Base-by-base conservation (phyloP, 2,329 filamentous ascomycete species). In the Camptophora hylomeconis region DNA sequence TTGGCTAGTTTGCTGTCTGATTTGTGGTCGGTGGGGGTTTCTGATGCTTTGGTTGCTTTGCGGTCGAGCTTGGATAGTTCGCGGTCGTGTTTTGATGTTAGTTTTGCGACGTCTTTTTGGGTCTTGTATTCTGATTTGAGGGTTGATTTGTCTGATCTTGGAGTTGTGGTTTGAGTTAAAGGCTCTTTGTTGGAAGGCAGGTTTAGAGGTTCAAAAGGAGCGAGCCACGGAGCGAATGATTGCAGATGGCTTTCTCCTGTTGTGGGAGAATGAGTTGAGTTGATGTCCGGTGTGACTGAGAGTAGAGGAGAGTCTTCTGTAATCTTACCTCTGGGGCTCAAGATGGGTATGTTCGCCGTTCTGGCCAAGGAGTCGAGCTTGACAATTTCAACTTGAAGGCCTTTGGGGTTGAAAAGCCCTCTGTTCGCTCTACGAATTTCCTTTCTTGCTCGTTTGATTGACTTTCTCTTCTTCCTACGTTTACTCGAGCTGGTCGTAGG, bases 141-240 rank as follows among this genome's bases (percentile, higher is more conserved):
- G n/a, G n/a, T n/a, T n/a, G n/a, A n/a, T 33, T 31, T 47, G 47
- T 22, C 39, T 49, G 11, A 48, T 26, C 5, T 36, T 36, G 2
- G 40, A 31, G 22, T 46, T 47, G 17, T 48, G 43, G n/a, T n/a
- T 5, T 42, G 32, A 3, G 36, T 39, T 20, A 49, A 36, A 12
- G 28, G 40, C 2, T 43, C 44, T 27, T n/a, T n/a, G n/a, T n/a
- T n/a, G n/a, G 46, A 39, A 1, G 38, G 34, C 10, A 37, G 40
- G 38, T 40, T 42, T 3, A 45, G 41, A 19, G 38, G 17, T 7
- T 47, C 39, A n/a, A 48, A 20, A 14, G 40, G 38, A 3, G 43
- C 42, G 33, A 50, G 46, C 46, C 47, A 50, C 7, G 45, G 45
- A 20, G 37, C 31, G 20, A 50, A 25, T 8, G 39, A 26, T 5